These are phyloP conservation scores for Chaetomiaceae sp. DNA, from an alignment of 2,329 filamentous ascomycete species.

Conservation along the genomic window DNA sequence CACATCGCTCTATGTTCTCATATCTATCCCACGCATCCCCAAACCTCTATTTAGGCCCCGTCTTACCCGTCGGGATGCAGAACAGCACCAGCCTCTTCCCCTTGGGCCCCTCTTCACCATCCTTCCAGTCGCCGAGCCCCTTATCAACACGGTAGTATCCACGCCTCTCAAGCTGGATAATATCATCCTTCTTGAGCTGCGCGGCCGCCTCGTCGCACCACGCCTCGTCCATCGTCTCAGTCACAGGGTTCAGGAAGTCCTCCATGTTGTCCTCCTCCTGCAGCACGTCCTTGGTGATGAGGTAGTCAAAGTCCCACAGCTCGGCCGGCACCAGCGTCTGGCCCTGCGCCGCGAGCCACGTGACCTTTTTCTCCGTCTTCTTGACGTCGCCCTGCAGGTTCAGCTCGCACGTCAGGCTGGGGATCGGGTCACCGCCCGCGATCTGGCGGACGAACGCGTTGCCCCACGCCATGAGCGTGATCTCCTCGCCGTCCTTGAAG, in stretches of 20 bases:
- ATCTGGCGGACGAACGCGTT: constrained; percentile 76
- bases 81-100: constrained; percentile 51
- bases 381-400: constrained; percentile 91
- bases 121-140: constrained; percentile 46
- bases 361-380: constrained; percentile 93
- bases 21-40: no score
- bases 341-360: constrained; percentile 75
- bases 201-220: constrained; percentile 77
- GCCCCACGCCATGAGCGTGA: constrained; percentile 96
- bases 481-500: constrained; percentile 82
- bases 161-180: constrained; percentile 92
- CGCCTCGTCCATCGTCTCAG: constrained; percentile 69
- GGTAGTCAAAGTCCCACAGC: constrained; percentile 90
- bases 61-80: constrained; percentile 54
- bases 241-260: constrained; percentile 73
- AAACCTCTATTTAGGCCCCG: constrained; percentile 23
- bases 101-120: constrained; percentile 46
- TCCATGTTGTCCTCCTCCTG: constrained; percentile 83
- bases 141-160: constrained; percentile 87
- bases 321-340: constrained; percentile 78
- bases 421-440: constrained; percentile 52
- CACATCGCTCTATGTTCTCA: no score
- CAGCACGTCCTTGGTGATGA: constrained; percentile 92
- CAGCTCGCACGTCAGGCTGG: constrained; percentile 73
- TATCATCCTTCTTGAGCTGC: constrained; percentile 76